Percentiles rank a stretch among this genome's conserved stretches.
Evolutionary conservation across 2,329 filamentous ascomycete species (phyloP).

Genomic region (Cladosporium colombiae): DNA sequence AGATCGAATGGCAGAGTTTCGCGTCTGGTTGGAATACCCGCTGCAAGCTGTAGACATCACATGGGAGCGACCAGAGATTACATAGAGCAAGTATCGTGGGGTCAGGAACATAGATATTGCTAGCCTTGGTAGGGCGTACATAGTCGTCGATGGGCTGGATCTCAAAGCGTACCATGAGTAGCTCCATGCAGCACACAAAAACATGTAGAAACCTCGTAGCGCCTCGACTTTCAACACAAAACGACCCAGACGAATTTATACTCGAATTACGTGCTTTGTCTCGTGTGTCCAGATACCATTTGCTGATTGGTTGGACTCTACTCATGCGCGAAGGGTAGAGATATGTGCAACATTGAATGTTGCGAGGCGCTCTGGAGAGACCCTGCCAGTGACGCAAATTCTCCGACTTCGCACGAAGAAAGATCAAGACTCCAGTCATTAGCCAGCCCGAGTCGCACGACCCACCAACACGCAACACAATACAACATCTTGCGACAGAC

Average conservation of each 20-base stretch:
- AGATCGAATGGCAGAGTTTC: neutral
- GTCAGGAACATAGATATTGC: neutral
- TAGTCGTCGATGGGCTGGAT: neutral
- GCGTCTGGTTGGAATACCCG: neutral
- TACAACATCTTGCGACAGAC: neutral
- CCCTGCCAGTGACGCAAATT: slow-evolving; percentile 16
- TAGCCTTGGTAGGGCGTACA: neutral
- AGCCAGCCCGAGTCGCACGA: slow-evolving; percentile 13
- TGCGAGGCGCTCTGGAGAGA: neutral
- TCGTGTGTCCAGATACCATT: neutral
- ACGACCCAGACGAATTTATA: neutral
- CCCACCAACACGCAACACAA: neutral
- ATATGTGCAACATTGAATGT: neutral
- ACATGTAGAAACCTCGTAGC: neutral
- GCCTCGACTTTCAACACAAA: neutral
- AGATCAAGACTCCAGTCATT: slow-evolving; percentile 18
- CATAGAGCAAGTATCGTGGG: neutral
- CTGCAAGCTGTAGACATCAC: neutral
- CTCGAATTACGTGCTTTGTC: neutral
- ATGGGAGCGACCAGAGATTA: neutral
- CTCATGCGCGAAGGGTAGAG: neutral
- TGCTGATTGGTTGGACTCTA: neutral
- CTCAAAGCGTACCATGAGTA: neutral
- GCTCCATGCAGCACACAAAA: neutral
- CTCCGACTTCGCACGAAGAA: slow-evolving; percentile 19